phyloP scores from a whole-genome alignment of 1,284 basidiomycete species.

The Cutaneotrichosporon cavernicola region DNA sequence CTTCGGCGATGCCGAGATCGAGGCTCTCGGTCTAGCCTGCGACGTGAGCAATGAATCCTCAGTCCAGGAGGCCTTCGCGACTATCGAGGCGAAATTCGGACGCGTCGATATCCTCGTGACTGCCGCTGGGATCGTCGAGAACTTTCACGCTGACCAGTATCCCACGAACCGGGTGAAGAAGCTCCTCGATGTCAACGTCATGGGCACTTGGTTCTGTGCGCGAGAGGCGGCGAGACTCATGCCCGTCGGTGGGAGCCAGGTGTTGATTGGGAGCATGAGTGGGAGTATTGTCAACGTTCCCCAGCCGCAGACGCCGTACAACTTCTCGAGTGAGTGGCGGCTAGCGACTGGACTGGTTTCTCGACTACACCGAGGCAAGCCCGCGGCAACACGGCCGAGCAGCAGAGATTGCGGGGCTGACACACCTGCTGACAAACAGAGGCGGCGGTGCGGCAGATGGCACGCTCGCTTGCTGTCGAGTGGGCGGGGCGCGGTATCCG shows the following conservation, averaged over 20 bases:
- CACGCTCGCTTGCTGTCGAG: constrained; percentile 58
- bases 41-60: constrained; percentile 81
- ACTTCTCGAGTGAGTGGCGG: constrained; percentile 67
- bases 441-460: constrained; percentile 57
- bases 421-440: constrained; percentile 32
- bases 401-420: no score
- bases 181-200: constrained; percentile 89
- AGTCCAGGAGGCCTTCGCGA: constrained; percentile 69
- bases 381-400: no score
- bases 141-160: constrained; percentile 87
- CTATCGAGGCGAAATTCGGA: constrained; percentile 72
- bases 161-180: constrained; percentile 77
- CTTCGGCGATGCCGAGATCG: constrained; percentile 65
- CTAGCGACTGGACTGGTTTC: neutral
- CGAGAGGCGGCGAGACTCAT: constrained; percentile 76
- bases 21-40: constrained; percentile 75
- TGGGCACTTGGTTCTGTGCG: constrained; percentile 81
- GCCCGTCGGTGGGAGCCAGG: constrained; percentile 67
- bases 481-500: constrained; percentile 58
- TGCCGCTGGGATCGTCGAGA: constrained; percentile 88
- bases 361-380: no score
- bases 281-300: constrained; percentile 82
- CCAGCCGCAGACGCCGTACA: constrained; percentile 91
- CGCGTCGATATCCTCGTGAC: constrained; percentile 64
- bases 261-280: constrained; percentile 88